A percentile compares a stretch with the other conserved stretches of the same genome.
Conservation (phyloP, 176 grass and related monocot species). For the Cymbopogon citratus region DNA sequence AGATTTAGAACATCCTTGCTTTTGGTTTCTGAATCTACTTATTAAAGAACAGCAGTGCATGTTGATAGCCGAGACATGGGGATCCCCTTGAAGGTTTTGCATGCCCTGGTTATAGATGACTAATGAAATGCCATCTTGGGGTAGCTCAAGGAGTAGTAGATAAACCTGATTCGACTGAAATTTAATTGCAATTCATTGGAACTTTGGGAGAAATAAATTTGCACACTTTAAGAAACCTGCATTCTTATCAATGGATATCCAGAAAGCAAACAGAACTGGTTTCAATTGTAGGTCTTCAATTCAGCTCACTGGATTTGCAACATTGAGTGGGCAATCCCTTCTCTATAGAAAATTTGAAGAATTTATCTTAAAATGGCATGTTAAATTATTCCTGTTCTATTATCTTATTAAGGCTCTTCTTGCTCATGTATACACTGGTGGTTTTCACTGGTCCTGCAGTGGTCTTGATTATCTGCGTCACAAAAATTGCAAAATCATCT, state of each 20-base stretch:
- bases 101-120: neutral
- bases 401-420: neutral
- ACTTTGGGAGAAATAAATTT: neutral
- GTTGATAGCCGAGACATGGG: neutral
- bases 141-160: neutral
- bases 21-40: neutral
- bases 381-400: neutral
- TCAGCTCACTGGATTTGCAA: neutral
- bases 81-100: neutral
- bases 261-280: neutral
- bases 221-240: neutral
- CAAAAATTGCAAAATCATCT: conserved; percentile 75
- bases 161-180: neutral
- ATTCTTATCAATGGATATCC: neutral
- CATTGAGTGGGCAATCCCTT: neutral
- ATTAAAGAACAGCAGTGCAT: neutral
- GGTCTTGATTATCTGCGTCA: conserved; percentile 72
- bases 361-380: neutral
- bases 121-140: neutral
- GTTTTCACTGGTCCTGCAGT: conserved; percentile 38
- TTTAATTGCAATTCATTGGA: neutral
- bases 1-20: neutral
- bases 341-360: neutral
- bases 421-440: neutral
- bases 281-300: neutral